A percentile compares a stretch with the other conserved stretches of the same genome.
These are phyloP conservation scores for Lodderomyces orthopsilosis DNA, from an alignment of 1,139 yeast species.

Conservation along the genomic window DNA sequence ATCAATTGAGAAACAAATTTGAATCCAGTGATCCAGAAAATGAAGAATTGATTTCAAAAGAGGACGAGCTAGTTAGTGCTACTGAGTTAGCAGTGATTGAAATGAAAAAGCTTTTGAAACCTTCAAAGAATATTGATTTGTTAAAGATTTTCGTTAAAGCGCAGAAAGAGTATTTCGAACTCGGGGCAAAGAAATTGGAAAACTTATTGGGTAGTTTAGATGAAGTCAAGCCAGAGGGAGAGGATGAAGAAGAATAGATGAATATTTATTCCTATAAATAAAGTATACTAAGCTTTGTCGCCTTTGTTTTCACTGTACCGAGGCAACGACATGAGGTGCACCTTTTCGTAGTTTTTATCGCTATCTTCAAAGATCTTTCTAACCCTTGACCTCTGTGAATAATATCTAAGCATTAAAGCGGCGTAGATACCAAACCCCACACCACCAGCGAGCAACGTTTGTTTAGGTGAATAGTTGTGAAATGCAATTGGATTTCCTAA, in stretches of 20 bases:
- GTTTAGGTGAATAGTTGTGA: background rate
- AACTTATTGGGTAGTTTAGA: conserved; percentile 30
- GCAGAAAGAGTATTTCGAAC: conserved; percentile 66
- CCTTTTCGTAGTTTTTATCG: conserved; percentile 4
- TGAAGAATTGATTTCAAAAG: conserved; percentile 60
- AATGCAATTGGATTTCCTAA: conserved; percentile 6
- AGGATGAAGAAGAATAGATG: conserved; percentile 15
- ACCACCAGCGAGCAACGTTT: conserved; percentile 5
- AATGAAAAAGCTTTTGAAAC: conserved; percentile 69
- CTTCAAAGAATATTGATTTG: conserved; percentile 60
- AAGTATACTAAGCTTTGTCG: conserved; percentile 1
- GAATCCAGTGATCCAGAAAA: conserved; percentile 40
- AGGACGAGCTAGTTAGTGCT: conserved; percentile 76
- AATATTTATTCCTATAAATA: background rate
- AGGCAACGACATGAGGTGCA: conserved; percentile 3
- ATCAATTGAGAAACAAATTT: conserved; percentile 52
- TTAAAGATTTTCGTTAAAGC: conserved; percentile 63
- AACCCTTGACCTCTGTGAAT: conserved; percentile 2
- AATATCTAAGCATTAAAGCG: conserved; percentile 3
- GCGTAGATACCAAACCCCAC: conserved; percentile 5
- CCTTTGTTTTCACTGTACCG: background rate
- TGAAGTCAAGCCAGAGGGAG: conserved; percentile 34
- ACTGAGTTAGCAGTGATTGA: conserved; percentile 74
- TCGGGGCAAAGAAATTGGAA: conserved; percentile 35
- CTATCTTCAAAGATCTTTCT: conserved; percentile 4